A percentile compares a stretch with the other conserved stretches of the same genome.
phyloP scores from a whole-genome alignment of 805 yeast species.

The Priceomyces haplophilus region DNA sequence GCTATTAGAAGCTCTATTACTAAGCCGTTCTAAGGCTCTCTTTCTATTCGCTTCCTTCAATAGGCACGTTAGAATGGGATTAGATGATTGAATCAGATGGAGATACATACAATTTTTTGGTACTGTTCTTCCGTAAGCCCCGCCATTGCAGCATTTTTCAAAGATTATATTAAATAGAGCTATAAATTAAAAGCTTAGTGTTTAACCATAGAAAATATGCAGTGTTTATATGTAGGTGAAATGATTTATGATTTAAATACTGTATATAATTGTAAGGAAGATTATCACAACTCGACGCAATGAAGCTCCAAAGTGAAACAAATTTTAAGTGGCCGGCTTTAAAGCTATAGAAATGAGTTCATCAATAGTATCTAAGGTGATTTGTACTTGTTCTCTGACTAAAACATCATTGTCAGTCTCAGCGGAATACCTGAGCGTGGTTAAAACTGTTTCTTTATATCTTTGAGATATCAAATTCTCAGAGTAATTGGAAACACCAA shows the following conservation, averaged over 20 bases:
- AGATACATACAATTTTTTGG: conserved; percentile 34
- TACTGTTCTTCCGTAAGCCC: conserved; percentile 34
- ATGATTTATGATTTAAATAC: too few species aligned
- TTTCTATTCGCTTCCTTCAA: conserved; percentile 60
- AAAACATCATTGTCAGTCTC: conserved; percentile 55
- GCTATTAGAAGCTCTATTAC: conserved; percentile 34
- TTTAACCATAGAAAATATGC: background rate
- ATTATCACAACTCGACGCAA: too few species aligned
- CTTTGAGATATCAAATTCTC: conserved; percentile 48
- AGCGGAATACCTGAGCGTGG: conserved; percentile 41
- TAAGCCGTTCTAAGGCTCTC: conserved; percentile 57
- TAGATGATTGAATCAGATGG: conserved; percentile 2
- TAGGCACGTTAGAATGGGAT: conserved; percentile 3
- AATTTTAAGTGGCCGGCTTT: too few species aligned
- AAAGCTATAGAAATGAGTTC: conserved; percentile 21
- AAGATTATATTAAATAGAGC: too few species aligned
- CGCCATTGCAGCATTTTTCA: conserved; percentile 7
- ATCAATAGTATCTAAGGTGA: conserved; percentile 29
- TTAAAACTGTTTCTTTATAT: conserved; percentile 43
- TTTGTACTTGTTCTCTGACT: conserved; percentile 55
- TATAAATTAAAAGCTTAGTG: too few species aligned
- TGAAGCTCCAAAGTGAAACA: too few species aligned
- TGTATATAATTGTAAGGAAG: too few species aligned
- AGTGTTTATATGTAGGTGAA: too few species aligned
- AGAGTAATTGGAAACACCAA: conserved; percentile 45